Base-by-base conservation (phyloP, 1,284 basidiomycete genomes). In the Uromyces viciae-fabae region DNA sequence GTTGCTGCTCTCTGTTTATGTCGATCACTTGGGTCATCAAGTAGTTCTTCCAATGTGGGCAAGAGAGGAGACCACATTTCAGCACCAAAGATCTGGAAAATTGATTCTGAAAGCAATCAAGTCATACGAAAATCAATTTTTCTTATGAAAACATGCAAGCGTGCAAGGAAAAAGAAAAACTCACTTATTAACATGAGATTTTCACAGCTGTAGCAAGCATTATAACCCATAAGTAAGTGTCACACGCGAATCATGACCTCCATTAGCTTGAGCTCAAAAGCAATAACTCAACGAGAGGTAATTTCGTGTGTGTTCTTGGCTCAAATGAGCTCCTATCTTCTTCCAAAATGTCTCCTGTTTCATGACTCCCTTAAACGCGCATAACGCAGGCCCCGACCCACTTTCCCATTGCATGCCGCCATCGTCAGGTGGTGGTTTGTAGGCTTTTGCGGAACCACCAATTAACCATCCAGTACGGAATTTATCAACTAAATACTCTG, bases 1-100 rank as follows among this genome's bases (percentile, higher is more conserved):
- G 92, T 93, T 8, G 92, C 92, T 31, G 94, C 94, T 42, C 95
- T 90, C 85, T 96, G 95, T 86, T 94, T 93, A 88, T 94, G 96
- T 81, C 94, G 92, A 85, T 98, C 93, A 58, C 83, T 82, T 52
- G 89, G 84, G 81, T 92, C 92, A 43, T 88, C 88, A 68, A 93
- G 86, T 58, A 92, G 85, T 9, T 89, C 88, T 66, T 93, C 91
- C 43, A 91, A 86, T 17, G 88, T 85, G 19, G 87, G 85, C 68
- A 92, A 86, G 17, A 93, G 86, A 28, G 86, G 86, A 54, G 90
- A 88, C 36, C 93, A 85, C 7, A 88, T 86, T 42, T 88, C 87
- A 81, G 88, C 88, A 75, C 90, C 90, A 81, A 90, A 91, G 85
- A 88, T 83, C 83, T 90, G 89, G 82, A 87, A 87, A 38, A 89